A percentile compares a stretch with the other conserved stretches of the same genome.
Evolutionary conservation across 106 monocot species (phyloP).

Genomic region (Ottelia alismoides): DNA sequence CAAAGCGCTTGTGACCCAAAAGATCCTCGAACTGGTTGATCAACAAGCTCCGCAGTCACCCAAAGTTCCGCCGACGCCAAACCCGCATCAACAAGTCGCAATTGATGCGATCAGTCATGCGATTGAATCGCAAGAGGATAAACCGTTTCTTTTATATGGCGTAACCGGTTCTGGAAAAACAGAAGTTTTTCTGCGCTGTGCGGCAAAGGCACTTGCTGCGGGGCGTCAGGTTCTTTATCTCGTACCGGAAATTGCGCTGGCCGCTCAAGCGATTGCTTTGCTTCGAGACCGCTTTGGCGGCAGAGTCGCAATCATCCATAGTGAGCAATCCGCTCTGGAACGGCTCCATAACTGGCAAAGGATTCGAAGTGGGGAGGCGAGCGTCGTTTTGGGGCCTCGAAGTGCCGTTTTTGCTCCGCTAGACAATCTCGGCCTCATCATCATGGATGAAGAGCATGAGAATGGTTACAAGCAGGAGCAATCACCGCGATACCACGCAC

Average conservation of each 20-base stretch:
- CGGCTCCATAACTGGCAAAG: too few relatives aligned
- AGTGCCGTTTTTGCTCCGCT: neutral
- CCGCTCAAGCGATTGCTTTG: neutral
- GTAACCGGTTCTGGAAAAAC: neutral
- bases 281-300: too few relatives aligned
- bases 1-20: too few relatives aligned
- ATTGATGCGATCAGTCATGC: too few relatives aligned
- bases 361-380: too few relatives aligned
- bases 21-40: too few relatives aligned
- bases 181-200: neutral
- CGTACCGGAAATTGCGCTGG: neutral
- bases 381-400: neutral
- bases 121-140: too few relatives aligned
- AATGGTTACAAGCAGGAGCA: neutral
- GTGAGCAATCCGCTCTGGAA: too few relatives aligned
- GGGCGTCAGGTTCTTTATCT: neutral
- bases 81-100: too few relatives aligned
- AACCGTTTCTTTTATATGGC: neutral
- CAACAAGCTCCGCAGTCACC: too few relatives aligned
- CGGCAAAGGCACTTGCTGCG: neutral
- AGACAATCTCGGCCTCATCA: neutral
- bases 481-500: neutral
- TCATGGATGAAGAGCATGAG: neutral
- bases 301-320: too few relatives aligned
- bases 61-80: too few relatives aligned